Base-by-base conservation (phyloP, 2,329 filamentous ascomycete species). In the Volutella citrinella region DNA sequence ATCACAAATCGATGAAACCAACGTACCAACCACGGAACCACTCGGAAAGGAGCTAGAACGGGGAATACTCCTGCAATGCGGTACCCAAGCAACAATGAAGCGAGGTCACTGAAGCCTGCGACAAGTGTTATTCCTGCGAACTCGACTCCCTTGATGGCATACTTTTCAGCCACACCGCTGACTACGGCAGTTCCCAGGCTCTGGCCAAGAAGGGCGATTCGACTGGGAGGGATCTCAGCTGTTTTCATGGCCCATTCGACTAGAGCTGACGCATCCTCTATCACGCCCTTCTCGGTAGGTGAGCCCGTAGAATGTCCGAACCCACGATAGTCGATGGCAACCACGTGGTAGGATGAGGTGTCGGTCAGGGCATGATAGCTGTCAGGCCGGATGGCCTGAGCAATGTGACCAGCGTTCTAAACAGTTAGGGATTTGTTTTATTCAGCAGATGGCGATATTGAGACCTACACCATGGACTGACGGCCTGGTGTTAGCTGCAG, bases 271-370 rank as follows among this genome's bases (percentile, higher is more conserved):
- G 82, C 87, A 56, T 97, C 91, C 5, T 76, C 78, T 35, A 95
- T 86, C 7, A 97, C 65, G 1, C 91, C 91, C 21, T 74, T 65
- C 64, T 97, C 91, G 0, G 81, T 83, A 1, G 91, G 91, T 5
- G 63, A 66, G n/a, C 91, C 88, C 1, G 82, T 87, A 8, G 86
- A 93, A 23, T 78, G 73, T 1, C 89, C 90, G 49, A 87, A 96
- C 7, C 90, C 90, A 13, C 90, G 84, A 62, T 96, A 96, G 67
- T 95, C 89, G 51, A 95, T 80, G 23, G 87, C 78, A n/a, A 96
- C 69, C 27, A 95, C 76, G 55, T 96, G 90, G 34, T 89, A 80
- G 0, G 74, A 76, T 3, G 84, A 84, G 4, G 82, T 79, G 32
- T 84, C 77, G 5, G 88, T 79, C 25, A 95, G 68, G 27, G 81